Percentiles rank a stretch among this genome's conserved stretches.
phyloP scores from a whole-genome alignment of 179 eudicot species.

The Heliamphora pulchella region DNA sequence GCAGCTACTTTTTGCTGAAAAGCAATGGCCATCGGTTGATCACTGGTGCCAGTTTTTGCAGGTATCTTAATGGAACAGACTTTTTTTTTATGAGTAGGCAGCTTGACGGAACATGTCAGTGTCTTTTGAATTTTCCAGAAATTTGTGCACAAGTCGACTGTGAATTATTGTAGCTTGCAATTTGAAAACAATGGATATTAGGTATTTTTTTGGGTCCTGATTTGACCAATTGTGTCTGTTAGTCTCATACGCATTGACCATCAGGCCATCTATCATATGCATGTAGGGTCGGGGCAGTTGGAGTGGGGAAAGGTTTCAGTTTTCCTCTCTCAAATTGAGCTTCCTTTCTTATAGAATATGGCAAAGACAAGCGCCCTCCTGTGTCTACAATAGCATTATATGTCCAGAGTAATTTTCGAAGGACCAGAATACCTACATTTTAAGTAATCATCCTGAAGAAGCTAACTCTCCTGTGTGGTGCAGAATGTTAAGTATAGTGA shows the following conservation, averaged over 20 bases:
- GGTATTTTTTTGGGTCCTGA: neutral
- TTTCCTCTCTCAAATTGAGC: neutral
- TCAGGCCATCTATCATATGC: neutral
- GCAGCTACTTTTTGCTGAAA: slow-evolving; percentile 89
- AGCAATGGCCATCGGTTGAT: slow-evolving; percentile 87
- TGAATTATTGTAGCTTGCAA: neutral
- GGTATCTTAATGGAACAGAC: slow-evolving; percentile 32
- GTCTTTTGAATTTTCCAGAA: neutral
- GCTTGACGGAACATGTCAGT: neutral
- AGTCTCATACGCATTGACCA: neutral
- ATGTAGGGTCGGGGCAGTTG: neutral
- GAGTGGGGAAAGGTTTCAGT: neutral
- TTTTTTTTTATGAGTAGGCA: neutral
- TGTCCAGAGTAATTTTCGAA: neutral
- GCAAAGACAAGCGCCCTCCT: neutral
- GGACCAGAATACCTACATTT: neutral
- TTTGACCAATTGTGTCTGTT: neutral
- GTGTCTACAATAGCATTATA: neutral
- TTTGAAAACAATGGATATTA: neutral
- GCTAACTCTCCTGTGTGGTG: neutral
- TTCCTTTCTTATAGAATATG: neutral
- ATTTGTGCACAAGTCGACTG: neutral
- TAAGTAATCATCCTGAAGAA: neutral
- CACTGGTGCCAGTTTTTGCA: slow-evolving; percentile 96
- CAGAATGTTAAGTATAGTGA: neutral